phyloP scores from a whole-genome alignment of 2,329 filamentous ascomycete genomes.

The Sporothrix inflata region DNA sequence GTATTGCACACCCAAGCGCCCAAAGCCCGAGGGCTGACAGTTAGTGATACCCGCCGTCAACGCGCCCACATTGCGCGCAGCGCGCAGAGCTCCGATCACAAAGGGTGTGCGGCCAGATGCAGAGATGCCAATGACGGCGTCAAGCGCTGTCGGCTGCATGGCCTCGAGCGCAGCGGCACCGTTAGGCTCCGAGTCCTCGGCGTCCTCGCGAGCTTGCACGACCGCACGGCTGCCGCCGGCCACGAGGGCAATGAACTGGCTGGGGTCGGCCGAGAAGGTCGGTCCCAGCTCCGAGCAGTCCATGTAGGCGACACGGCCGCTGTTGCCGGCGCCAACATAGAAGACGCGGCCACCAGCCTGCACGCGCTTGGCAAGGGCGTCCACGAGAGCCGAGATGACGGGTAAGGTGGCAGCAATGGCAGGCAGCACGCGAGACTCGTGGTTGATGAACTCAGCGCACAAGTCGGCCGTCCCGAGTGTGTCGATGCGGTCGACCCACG shows the following conservation, averaged over 20 bases:
- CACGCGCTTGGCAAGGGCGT: constrained; percentile 40
- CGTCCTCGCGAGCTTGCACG: constrained; percentile 44
- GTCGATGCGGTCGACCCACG: constrained; percentile 28
- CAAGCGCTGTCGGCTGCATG: constrained; percentile 32
- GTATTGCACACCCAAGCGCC: constrained; percentile 33
- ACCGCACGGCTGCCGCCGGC: constrained; percentile 48
- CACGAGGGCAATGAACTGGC: constrained; percentile 47
- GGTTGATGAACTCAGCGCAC: constrained; percentile 38
- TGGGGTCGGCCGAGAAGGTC: constrained; percentile 45
- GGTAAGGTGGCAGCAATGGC: constrained; percentile 40
- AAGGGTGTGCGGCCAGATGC: constrained; percentile 49
- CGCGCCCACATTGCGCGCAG: constrained; percentile 43
- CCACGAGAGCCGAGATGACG: constrained; percentile 42
- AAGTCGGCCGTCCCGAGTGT: constrained; percentile 25
- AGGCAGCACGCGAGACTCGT: constrained; percentile 41
- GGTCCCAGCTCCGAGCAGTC: constrained; percentile 49
- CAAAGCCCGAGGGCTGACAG: constrained; percentile 40
- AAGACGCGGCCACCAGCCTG: constrained; percentile 42
- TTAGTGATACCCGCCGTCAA: constrained; percentile 47
- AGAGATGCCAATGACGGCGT: constrained; percentile 48
- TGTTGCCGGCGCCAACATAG: constrained; percentile 49
- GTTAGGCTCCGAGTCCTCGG: constrained; percentile 31
- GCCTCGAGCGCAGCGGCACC: constrained; percentile 16
- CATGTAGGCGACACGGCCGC: constrained; percentile 44
- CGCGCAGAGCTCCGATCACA: constrained; percentile 44